phyloP scores from a whole-genome alignment of 192 early-diverging fungal genomes.

The Helicostylum pulchrum region DNA sequence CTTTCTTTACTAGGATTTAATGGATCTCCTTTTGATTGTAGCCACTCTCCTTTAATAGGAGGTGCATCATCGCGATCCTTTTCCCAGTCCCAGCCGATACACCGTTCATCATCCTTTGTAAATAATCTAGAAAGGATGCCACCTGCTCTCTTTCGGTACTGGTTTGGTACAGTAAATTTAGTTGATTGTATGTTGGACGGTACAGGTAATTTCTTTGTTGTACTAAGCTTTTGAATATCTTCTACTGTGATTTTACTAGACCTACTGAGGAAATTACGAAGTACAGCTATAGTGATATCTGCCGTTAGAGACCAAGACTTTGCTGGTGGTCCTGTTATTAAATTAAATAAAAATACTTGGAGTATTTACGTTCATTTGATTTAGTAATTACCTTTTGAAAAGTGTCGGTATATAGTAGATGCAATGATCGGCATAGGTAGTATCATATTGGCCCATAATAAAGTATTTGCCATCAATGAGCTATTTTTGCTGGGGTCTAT shows the following conservation, averaged over 20 bases:
- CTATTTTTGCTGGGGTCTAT: background rate
- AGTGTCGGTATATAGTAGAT: conserved; percentile 16
- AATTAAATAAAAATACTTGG: background rate
- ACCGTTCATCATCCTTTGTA: conserved; percentile 17
- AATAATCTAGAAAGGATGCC: conserved; percentile 33
- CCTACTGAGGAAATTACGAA: conserved; percentile 32
- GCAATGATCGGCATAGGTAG: conserved; percentile 17
- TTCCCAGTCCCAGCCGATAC: conserved; percentile 49
- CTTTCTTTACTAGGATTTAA: conserved; percentile 32
- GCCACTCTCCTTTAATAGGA: conserved; percentile 41
- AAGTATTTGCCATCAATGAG: conserved; percentile 8
- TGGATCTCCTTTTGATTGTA: conserved; percentile 22
- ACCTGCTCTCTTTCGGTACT: conserved; percentile 35
- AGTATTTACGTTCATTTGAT: background rate
- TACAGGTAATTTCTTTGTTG: conserved; percentile 21
- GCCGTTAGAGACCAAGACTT: conserved; percentile 42
- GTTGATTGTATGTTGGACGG: conserved; percentile 15
- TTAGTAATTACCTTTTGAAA: conserved; percentile 10
- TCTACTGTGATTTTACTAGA: conserved; percentile 33
- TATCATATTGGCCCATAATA: conserved; percentile 13
- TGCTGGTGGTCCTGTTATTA: conserved; percentile 39
- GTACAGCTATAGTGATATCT: conserved; percentile 28
- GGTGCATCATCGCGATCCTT: conserved; percentile 18
- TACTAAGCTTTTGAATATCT: conserved; percentile 34
- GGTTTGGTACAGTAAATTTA: conserved; percentile 21